Percentiles rank a stretch among this genome's conserved stretches.
Conservation (phyloP, 805 yeast species). For the Metschnikowia drakensbergensis region DNA sequence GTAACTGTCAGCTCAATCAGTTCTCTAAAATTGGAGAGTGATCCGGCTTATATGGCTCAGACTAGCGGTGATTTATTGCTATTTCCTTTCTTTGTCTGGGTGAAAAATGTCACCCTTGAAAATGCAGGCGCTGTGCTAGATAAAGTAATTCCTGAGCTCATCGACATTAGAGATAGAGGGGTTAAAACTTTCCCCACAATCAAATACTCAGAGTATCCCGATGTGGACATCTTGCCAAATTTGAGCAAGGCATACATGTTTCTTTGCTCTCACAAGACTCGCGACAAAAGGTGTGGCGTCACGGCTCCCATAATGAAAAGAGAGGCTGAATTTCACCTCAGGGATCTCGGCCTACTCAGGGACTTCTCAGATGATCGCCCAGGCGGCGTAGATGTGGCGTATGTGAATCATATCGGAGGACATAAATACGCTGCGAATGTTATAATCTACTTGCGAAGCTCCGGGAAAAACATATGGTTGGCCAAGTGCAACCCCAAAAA, state of each 20-base stretch:
- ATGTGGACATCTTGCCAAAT: conserved; percentile 31
- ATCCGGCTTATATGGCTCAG: conserved; percentile 39
- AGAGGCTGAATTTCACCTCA: conserved; percentile 67
- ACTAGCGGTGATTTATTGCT: conserved; percentile 57
- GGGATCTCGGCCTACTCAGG: conserved; percentile 68
- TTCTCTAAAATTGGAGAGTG: conserved; percentile 39
- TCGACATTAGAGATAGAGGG: conserved; percentile 19
- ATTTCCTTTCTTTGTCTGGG: conserved; percentile 73
- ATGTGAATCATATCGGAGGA: conserved; percentile 88
- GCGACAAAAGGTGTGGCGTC: conserved; percentile 91
- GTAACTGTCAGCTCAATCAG: conserved; percentile 55
- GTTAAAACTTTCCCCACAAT: conserved; percentile 8
- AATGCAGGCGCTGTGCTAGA: conserved; percentile 45
- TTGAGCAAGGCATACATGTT: conserved; percentile 49
- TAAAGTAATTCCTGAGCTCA: conserved; percentile 41
- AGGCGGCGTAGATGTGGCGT: conserved; percentile 69
- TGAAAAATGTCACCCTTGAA: conserved; percentile 44
- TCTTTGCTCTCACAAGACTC: conserved; percentile 83
- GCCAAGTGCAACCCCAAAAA: conserved; percentile 81
- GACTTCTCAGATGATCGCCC: conserved; percentile 74
- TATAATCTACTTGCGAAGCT: conserved; percentile 58
- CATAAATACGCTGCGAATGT: conserved; percentile 93
- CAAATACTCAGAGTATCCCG: conserved; percentile 19
- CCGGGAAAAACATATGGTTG: conserved; percentile 81
- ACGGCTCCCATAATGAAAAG: conserved; percentile 89